Conservation (phyloP, 257 asterid genomes). For the Asclepias syriaca region DNA sequence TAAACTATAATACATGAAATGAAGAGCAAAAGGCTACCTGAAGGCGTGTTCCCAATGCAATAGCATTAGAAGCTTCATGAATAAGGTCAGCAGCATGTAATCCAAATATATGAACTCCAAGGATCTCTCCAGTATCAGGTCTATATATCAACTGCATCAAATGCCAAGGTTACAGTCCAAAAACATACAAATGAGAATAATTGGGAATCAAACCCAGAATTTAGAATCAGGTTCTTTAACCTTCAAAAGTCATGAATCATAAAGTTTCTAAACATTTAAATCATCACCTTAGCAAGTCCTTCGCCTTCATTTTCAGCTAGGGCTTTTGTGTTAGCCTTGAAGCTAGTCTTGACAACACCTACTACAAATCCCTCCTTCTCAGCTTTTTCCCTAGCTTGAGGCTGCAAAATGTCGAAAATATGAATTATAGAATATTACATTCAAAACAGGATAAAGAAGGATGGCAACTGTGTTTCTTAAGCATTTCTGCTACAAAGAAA, state of each 20-base stretch:
- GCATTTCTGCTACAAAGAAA: neutral
- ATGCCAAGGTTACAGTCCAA: conserved; percentile 16
- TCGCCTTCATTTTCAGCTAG: conserved; percentile 95
- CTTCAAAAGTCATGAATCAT: neutral
- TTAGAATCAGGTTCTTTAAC: neutral
- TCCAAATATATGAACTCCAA: conserved; percentile 91
- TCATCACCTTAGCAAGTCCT: conserved; percentile 83
- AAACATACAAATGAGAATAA: neutral
- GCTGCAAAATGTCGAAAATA: conserved; percentile 38
- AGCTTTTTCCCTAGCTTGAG: conserved; percentile 93
- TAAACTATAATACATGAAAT: conserved; percentile 6
- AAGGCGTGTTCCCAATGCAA: conserved; percentile 77
- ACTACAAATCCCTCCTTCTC: conserved; percentile 86
- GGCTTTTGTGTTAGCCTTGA: conserved; percentile 94
- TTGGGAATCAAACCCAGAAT: neutral
- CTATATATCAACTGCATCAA: conserved; percentile 76
- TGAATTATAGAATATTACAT: conserved; percentile 11
- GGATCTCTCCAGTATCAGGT: conserved; percentile 90
- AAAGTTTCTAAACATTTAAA: conserved; percentile 6
- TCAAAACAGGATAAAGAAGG: neutral
- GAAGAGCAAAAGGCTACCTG: conserved; percentile 47
- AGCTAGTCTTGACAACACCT: conserved; percentile 78
- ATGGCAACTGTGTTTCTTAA: neutral
- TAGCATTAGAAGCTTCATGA: conserved; percentile 91
- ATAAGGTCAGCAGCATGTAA: conserved; percentile 95